These are phyloP conservation scores for Drechslerella stenobrocha DNA, from an alignment of 2,329 filamentous ascomycete species.

Conservation along the genomic window DNA sequence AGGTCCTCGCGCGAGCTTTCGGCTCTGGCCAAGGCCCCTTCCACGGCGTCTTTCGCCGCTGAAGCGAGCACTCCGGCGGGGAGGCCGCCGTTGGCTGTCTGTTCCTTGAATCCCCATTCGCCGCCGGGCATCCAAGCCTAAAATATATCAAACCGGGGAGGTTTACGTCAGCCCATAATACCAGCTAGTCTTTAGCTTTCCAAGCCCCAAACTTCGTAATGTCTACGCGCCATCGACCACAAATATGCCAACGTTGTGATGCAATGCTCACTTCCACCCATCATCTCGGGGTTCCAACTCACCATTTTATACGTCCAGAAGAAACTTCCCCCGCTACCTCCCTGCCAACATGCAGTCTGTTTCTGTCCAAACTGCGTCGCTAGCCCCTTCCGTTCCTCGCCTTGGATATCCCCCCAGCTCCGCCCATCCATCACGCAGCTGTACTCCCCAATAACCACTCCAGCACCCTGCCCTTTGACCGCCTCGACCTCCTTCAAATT, in stretches of 20 bases:
- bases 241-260: constrained; percentile 7
- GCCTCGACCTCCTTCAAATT: constrained; percentile 53
- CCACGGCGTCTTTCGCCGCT: constrained; percentile 55
- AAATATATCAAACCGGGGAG: not conserved
- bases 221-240: not conserved
- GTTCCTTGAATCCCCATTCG: constrained; percentile 65
- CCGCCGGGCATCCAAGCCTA: constrained; percentile 64
- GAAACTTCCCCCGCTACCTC: constrained; percentile 61
- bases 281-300: not conserved
- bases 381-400: constrained; percentile 58
- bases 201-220: constrained; percentile 3
- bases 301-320: constrained; percentile 67
- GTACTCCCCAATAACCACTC: constrained; percentile 64
- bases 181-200: no score
- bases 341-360: constrained; percentile 60
- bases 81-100: constrained; percentile 57
- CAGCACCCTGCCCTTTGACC: constrained; percentile 52
- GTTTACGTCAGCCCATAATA: constrained; percentile 13
- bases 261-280: constrained; percentile 5
- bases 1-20: constrained; percentile 55
- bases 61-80: constrained; percentile 55
- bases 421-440: constrained; percentile 62
- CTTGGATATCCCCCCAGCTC: constrained; percentile 59
- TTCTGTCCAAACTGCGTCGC: constrained; percentile 59
- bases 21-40: constrained; percentile 55